Evolutionary conservation across 139 green algal genomes (phyloP), one percentile per base, ranked within the genome.

Genomic region (Volvox reticuliferus): DNA sequence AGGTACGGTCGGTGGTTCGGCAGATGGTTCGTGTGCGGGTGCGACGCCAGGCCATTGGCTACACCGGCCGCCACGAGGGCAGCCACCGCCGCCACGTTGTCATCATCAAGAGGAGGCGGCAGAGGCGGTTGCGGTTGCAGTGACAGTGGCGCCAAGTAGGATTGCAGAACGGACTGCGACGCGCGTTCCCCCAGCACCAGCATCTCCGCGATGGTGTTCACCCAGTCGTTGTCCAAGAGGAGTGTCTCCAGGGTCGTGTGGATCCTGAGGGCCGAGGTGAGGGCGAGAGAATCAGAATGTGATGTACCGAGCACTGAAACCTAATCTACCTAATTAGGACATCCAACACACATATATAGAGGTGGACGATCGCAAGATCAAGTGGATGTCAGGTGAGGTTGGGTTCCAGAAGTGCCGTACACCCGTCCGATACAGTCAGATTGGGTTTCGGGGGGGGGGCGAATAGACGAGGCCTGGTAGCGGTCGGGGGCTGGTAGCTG

Each of bases 191-290:
- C 85, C 85, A 89, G 36, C 28, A 89, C 69, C 26, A 89, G 85
- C 85, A 89, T 88, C 76, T 90, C 89, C 33, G 50, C 81, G 0
- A 93, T 87, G 24, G 78, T 82, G 30, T 30, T 65, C n/a, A 85
- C 22, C 73, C 77, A 92, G 30, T 91, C 92, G 2, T 2, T 63
- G 77, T 97, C 95, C 21, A 75, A 77, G 22, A 92, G 20, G 22
- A 98, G 87, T 22, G 94, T 89, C 92, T 98, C 95, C 77, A 97
- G 62, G 0, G 67, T 68, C 26, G 96, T 91, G 84, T 98, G 96
- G 65, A 96, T 93, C 62, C 95, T 78, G 86, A 12, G n/a, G 18
- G 55, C n/a, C n/a, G 86, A 9, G n/a, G 71, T 6, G 61, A 18
- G 44, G 61, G 33, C 20, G 35, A 63, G 18, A n/a, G n/a, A n/a